Percentiles rank a stretch among this genome's conserved stretches.
phyloP scores from a whole-genome alignment of 2,329 filamentous ascomycete species.

The Pyrenophora tritici-repentis region DNA sequence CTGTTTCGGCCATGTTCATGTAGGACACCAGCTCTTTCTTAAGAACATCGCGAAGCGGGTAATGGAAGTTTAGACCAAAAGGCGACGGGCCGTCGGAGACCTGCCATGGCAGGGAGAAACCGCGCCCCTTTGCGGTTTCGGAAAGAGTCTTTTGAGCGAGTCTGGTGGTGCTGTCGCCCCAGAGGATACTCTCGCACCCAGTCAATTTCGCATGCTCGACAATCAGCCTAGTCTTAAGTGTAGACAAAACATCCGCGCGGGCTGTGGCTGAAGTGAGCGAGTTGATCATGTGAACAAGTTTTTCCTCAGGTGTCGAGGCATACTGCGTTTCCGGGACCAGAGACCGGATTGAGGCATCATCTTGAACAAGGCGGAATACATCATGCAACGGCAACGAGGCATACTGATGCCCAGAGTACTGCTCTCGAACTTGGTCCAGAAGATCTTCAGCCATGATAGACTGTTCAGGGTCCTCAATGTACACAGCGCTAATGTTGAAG shows the following conservation, averaged over 20 bases:
- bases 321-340: slow-evolving; percentile 18
- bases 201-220: slow-evolving; percentile 56
- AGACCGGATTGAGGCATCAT: slow-evolving; percentile 27
- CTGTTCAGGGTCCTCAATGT: slow-evolving; percentile 49
- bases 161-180: slow-evolving; percentile 84
- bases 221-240: slow-evolving; percentile 74
- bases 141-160: slow-evolving; percentile 84
- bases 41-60: slow-evolving; percentile 83
- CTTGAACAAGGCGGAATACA: slow-evolving; percentile 46
- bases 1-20: slow-evolving; percentile 58
- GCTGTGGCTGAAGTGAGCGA: slow-evolving; percentile 75
- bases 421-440: slow-evolving; percentile 53
- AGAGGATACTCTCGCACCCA: slow-evolving; percentile 72
- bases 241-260: slow-evolving; percentile 71
- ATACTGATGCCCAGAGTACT: slow-evolving; percentile 71
- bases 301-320: slow-evolving; percentile 16
- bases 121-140: slow-evolving; percentile 89
- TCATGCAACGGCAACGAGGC: slow-evolving; percentile 66
- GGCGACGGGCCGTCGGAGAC: slow-evolving; percentile 74
- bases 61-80: slow-evolving; percentile 67
- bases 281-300: slow-evolving; percentile 60
- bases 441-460: slow-evolving; percentile 11
- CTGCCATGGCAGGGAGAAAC: slow-evolving; percentile 80
- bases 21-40: slow-evolving; percentile 78
- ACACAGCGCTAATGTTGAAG: slow-evolving; percentile 67